Base-by-base conservation (phyloP, 768 basidiomycete species). In the Psilocybe azurescens region DNA sequence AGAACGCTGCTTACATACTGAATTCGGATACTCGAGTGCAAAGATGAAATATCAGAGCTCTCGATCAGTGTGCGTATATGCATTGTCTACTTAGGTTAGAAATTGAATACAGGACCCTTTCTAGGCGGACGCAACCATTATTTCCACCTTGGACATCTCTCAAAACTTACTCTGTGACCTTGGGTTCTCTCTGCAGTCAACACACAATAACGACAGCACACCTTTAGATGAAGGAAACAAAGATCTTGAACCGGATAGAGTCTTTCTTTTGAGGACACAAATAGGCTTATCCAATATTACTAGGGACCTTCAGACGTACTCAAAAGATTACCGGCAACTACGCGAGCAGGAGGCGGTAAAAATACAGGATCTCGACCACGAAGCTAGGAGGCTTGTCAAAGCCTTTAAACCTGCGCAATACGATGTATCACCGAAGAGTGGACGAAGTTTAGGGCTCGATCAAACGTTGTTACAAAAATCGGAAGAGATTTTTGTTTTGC, bases 11-110 rank as follows among this genome's bases (percentile, higher is more conserved):
- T 11, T 55, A 65, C 18, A 46, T 58, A n/a, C 39, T 68, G 3
- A 63, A 65, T 14, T 38, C 66, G 2, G 53, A 64, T 29, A 59
- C 60, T 29, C 61, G 59, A 32, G 14, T 57, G 53, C 6, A 62
- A 71, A 28, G 66, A 65, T 28, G 61, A 49, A 8, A 16, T 71
- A 29, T 48, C 63, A 5, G 70, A 73, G 36, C 62, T 70, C n/a
- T 70, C 70, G 32, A 61, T 73, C 20, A 62, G 53, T 20, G 70
- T 71, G 30, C 46, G 71, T 60, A 44, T 44, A 44, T 44, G 1
- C 41, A 44, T 3, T 24, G 14, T 29, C 20, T 48, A 49, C 51
- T 13, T 32, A 7, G 46, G 49, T 11, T 53, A 28, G 11, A 16
- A 2, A 13, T 38, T 36, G 20, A 39, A 38, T 48, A 29, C 18